These are phyloP conservation scores for Aspergillus niger DNA, from an alignment of 2,329 filamentous ascomycete genomes.

Conservation along the genomic window DNA sequence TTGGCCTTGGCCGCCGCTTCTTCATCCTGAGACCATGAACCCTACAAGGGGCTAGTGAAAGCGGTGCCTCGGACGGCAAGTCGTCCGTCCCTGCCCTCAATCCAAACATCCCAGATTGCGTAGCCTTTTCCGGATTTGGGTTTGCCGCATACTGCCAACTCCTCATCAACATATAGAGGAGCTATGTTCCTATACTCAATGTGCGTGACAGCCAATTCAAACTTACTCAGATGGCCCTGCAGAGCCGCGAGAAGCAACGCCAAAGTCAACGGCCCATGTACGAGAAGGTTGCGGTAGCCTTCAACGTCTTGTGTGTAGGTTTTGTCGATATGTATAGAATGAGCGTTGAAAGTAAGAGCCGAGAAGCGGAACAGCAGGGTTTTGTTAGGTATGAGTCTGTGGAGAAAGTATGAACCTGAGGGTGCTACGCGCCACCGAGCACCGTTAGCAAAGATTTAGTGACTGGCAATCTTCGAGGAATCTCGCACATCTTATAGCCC, in stretches of 20 bases:
- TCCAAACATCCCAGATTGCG: conserved; percentile 64
- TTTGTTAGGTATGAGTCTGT: conserved; percentile 66
- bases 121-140: conserved; percentile 46
- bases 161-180: conserved; percentile 75
- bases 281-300: conserved; percentile 72
- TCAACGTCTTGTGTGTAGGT: conserved; percentile 70
- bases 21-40: not conserved
- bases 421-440: conserved; percentile 43
- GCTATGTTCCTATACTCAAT: conserved; percentile 81
- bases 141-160: conserved; percentile 69
- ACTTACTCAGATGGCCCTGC: conserved; percentile 52
- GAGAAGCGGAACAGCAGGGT: conserved; percentile 85
- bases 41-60: conserved; percentile 13
- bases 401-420: conserved; percentile 55
- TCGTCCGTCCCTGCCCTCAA: conserved; percentile 62
- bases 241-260: conserved; percentile 74
- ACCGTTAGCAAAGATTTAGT: conserved; percentile 21
- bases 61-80: conserved; percentile 64
- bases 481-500: conserved; percentile 40
- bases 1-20: not conserved
- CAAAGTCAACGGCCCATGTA: conserved; percentile 83
- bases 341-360: conserved; percentile 88
- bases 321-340: conserved; percentile 82
- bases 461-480: conserved; percentile 13
- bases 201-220: conserved; percentile 47